phyloP scores from a whole-genome alignment of 1,284 basidiomycete species.

The Austroboletus novae-zelandiae region DNA sequence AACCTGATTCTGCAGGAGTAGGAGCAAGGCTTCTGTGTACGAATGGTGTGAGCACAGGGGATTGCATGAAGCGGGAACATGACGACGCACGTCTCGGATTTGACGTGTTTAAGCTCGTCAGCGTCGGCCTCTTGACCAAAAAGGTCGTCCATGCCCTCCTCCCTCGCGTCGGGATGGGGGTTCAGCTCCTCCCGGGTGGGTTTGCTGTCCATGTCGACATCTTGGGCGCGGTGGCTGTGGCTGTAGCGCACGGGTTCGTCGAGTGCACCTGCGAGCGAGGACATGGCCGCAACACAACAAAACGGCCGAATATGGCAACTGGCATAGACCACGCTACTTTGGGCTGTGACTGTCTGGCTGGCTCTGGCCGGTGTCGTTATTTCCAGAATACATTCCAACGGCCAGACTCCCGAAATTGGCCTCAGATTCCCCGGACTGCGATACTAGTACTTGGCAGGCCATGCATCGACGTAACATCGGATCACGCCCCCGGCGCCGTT shows the following conservation, averaged over 20 bases:
- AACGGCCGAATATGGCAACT: constrained; percentile 19
- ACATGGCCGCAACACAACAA: constrained; percentile 28
- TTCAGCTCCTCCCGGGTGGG: constrained; percentile 27
- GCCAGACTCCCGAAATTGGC: not conserved
- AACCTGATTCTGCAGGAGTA: constrained; percentile 50
- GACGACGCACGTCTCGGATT: constrained; percentile 30
- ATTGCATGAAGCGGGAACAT: constrained; percentile 1
- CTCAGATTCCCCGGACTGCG: constrained; percentile 15
- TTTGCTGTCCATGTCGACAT: constrained; percentile 44
- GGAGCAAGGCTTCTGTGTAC: constrained; percentile 22
- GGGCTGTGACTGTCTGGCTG: constrained; percentile 1
- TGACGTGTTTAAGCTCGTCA: constrained; percentile 44
- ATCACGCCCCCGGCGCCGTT: too few species aligned
- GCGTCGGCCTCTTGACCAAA: constrained; percentile 72
- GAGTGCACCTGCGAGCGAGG: constrained; percentile 42
- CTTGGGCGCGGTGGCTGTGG: constrained; percentile 24
- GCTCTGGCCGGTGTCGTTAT: constrained; percentile 15
- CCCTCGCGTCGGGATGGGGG: constrained; percentile 36
- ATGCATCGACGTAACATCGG: not conserved
- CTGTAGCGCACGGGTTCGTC: constrained; percentile 27
- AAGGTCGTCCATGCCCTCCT: constrained; percentile 73
- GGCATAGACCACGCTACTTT: too few species aligned
- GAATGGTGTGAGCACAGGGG: constrained; percentile 13
- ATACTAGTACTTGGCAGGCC: constrained; percentile 18
- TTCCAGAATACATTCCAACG: constrained; percentile 25